These are phyloP conservation scores for Ascocoryne sarcoides DNA, from an alignment of 2,329 filamentous ascomycete species.

Conservation along the genomic window DNA sequence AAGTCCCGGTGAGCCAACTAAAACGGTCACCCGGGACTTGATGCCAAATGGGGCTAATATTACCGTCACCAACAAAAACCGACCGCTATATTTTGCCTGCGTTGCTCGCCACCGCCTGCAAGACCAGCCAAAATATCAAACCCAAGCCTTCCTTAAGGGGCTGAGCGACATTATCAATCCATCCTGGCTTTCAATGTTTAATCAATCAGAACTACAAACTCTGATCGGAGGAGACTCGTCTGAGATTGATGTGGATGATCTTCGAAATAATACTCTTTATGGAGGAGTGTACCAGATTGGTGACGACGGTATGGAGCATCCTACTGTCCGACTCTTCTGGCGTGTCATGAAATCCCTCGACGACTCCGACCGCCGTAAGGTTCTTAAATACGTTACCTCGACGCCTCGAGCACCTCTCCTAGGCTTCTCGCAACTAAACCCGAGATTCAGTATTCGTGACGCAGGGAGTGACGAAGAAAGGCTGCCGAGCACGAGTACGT, in stretches of 20 bases:
- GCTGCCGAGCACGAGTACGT: constrained; percentile 89
- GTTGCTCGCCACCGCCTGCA: constrained; percentile 82
- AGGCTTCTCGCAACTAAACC: constrained; percentile 79
- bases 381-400: constrained; percentile 92
- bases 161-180: constrained; percentile 83
- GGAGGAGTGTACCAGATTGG: constrained; percentile 82
- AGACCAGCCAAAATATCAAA: constrained; percentile 71
- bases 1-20: constrained; percentile 37
- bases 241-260: constrained; percentile 78
- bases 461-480: constrained; percentile 66
- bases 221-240: constrained; percentile 82
- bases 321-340: constrained; percentile 84
- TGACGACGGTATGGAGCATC: constrained; percentile 80
- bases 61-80: constrained; percentile 82
- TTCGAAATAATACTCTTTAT: constrained; percentile 77
- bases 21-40: constrained; percentile 65
- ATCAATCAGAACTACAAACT: constrained; percentile 87
- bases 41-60: constrained; percentile 68
- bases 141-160: constrained; percentile 77
- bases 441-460: constrained; percentile 84
- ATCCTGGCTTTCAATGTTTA: constrained; percentile 96
- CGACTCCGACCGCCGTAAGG: constrained; percentile 71
- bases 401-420: constrained; percentile 84
- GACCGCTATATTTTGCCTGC: constrained; percentile 87
- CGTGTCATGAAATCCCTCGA: constrained; percentile 68